phyloP scores from a whole-genome alignment of 805 yeast genomes.

The Ogataea philodendri region DNA sequence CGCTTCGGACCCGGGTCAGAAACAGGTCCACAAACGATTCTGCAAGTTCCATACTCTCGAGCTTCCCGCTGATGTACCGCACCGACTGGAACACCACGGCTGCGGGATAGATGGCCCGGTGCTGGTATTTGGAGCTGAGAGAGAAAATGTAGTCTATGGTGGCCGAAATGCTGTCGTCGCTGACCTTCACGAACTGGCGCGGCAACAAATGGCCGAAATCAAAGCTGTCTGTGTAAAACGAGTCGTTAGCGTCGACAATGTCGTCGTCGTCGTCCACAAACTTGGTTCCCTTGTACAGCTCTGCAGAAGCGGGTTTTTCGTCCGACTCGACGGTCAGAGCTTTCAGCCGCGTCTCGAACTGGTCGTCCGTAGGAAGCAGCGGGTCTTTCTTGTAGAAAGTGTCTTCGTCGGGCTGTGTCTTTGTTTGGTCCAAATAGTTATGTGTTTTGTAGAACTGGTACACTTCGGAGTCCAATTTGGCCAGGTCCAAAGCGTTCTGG shows the following conservation, averaged over 20 bases:
- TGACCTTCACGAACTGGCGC: constrained; percentile 60
- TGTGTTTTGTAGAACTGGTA: constrained; percentile 58
- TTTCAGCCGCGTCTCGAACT: constrained; percentile 35
- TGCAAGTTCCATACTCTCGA: constrained; percentile 53
- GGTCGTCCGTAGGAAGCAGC: constrained; percentile 18
- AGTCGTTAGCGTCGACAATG: constrained; percentile 33
- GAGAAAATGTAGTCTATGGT: constrained; percentile 47
- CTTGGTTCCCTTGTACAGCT: constrained; percentile 25
- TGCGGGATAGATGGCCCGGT: constrained; percentile 60
- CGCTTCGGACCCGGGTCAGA: constrained; percentile 57
- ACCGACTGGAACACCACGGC: constrained; percentile 66
- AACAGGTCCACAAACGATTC: constrained; percentile 59
- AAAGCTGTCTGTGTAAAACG: constrained; percentile 39
- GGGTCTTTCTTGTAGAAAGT: constrained; percentile 22
- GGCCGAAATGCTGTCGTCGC: constrained; percentile 54
- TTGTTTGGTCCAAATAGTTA: constrained; percentile 34
- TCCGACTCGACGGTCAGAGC: constrained; percentile 27
- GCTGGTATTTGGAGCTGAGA: constrained; percentile 45
- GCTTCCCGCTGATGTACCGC: constrained; percentile 62
- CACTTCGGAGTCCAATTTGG: constrained; percentile 55
- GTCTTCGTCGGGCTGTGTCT: constrained; percentile 8
- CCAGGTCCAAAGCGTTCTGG: constrained; percentile 56
- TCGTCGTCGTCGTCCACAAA: constrained; percentile 34
- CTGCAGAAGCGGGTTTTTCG: constrained; percentile 15
- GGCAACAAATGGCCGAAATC: constrained; percentile 55